These are phyloP conservation scores for Tremellales sp. DNA, from an alignment of 1,284 basidiomycete genomes.

Conservation along the genomic window DNA sequence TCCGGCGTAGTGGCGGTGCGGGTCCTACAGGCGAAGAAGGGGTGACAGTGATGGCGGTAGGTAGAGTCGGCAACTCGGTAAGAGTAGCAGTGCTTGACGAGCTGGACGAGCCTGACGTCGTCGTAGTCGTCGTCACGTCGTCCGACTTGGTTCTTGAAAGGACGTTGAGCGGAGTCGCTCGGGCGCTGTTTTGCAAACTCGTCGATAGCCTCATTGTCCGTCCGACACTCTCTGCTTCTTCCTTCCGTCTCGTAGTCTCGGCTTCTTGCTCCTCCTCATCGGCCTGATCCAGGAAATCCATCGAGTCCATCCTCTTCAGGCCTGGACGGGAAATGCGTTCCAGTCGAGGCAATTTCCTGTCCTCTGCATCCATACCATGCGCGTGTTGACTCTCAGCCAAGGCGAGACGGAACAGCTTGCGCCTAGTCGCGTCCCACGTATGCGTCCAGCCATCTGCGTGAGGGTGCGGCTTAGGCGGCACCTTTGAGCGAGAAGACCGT, in stretches of 20 bases:
- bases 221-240: constrained; percentile 1
- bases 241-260: constrained; percentile 15
- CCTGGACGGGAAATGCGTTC: constrained; percentile 29
- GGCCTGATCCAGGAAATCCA: constrained; percentile 40
- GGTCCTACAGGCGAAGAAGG: constrained; percentile 26
- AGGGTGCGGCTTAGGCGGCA: constrained; percentile 1
- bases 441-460: constrained; percentile 28
- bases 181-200: constrained; percentile 34
- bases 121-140: not conserved
- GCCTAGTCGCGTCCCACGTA: constrained; percentile 35
- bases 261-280: constrained; percentile 13
- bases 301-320: constrained; percentile 31
- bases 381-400: constrained; percentile 34
- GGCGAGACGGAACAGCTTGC: constrained; percentile 38
- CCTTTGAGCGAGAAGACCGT: constrained; percentile 1
- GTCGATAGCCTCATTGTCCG: constrained; percentile 26
- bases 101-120: not conserved
- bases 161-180: constrained; percentile 9
- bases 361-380: constrained; percentile 14
- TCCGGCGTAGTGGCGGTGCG: constrained; percentile 13
- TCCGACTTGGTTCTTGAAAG: not conserved
- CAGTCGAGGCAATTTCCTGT: constrained; percentile 25
- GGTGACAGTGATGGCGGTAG: constrained; percentile 17
- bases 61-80: not conserved
- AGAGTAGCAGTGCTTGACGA: not conserved